Evolutionary conservation across 2,329 filamentous ascomycete species (phyloP), one percentile per base, ranked within the genome.

Genomic region (Colletotrichum spinosum): DNA sequence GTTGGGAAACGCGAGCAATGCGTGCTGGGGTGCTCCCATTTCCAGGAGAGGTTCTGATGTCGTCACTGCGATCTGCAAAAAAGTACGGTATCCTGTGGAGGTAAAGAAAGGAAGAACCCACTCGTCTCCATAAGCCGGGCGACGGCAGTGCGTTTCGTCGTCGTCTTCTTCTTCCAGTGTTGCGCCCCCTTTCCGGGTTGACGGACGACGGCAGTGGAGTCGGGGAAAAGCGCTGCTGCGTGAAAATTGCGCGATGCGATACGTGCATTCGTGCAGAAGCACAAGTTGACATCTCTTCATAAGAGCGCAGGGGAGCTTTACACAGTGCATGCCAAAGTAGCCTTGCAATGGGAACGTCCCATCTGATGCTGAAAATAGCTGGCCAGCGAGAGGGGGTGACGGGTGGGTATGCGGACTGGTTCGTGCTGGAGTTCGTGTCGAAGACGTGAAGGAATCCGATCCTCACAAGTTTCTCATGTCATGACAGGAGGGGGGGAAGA

Each of bases 341-440:
- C 54, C 50, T 38, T 53, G 17, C 15, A 13, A 51, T 35, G 48
- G 34, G 41, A 25, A 25, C 25, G 15, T 39, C 35, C n/a, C 44
- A 39, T 34, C 13, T 48, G 46, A 17, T 52, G 45, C 62, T 52
- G 62, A 62, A 62, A 65, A 62, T 65, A 65, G 62, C 55, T 10
- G 46, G 37, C 55, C 39, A 45, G 33, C 41, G 35, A 49, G n/a
- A 41, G 37, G 25, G 37, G 12, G 37, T 42, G 50, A 34, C 9
- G 34, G 52, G 15, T 57, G 9, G 6, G 25, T 15, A 46, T 41
- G 52, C 46, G 25, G 39, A 56, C 38, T 56, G 62, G 58, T 52
- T 52, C 42, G 62, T 65, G 58, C 58, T 48, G 25, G 12, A 61
- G 45, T 65, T 65, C 62, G 62, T 65, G 62, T 65, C 56, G 11